Evolutionary conservation across 345 rosid species (phyloP).

Genomic region (Brassica cretica): DNA sequence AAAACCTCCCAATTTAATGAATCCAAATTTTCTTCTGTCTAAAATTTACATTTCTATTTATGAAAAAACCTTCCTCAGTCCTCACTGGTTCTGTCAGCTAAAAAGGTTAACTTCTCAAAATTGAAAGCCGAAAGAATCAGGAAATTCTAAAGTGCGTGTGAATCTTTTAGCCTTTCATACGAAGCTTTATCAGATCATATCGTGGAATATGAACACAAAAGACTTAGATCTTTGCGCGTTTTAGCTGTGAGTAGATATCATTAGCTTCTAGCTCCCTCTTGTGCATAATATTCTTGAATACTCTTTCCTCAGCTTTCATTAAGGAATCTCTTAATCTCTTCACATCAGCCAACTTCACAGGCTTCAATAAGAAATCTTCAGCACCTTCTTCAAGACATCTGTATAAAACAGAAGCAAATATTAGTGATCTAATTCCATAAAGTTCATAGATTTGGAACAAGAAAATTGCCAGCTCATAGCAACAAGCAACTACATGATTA

Average conservation of each 20-base stretch:
- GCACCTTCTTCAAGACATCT: slow-evolving; percentile 96
- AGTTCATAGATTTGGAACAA: slow-evolving; percentile 17
- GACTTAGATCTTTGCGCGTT: slow-evolving; percentile 35
- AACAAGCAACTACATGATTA: slow-evolving; percentile 11
- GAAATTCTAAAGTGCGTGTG: neutral
- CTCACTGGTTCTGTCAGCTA: slow-evolving; percentile 8
- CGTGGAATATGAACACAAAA: neutral
- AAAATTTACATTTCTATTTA: slow-evolving; percentile 28
- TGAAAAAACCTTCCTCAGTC: slow-evolving; percentile 3
- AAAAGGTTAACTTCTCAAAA: slow-evolving; percentile 13
- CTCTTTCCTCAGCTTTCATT: slow-evolving; percentile 41
- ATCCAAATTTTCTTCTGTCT: slow-evolving; percentile 7
- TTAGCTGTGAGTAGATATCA: slow-evolving; percentile 36
- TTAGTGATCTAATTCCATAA: slow-evolving; percentile 18
- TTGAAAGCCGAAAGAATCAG: slow-evolving; percentile 9
- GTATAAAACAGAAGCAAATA: neutral
- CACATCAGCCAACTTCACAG: slow-evolving; percentile 73
- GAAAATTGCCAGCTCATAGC: slow-evolving; percentile 31
- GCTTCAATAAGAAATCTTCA: slow-evolving; percentile 81
- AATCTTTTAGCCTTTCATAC: neutral
- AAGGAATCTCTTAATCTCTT: slow-evolving; percentile 58
- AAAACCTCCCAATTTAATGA: slow-evolving; percentile 9
- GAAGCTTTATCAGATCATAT: slow-evolving; percentile 6
- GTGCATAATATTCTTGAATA: slow-evolving; percentile 20
- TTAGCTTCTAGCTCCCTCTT: slow-evolving; percentile 46